These are phyloP conservation scores for Incumbomyces lentus DNA, from an alignment of 2,329 filamentous ascomycete species.

Conservation along the genomic window DNA sequence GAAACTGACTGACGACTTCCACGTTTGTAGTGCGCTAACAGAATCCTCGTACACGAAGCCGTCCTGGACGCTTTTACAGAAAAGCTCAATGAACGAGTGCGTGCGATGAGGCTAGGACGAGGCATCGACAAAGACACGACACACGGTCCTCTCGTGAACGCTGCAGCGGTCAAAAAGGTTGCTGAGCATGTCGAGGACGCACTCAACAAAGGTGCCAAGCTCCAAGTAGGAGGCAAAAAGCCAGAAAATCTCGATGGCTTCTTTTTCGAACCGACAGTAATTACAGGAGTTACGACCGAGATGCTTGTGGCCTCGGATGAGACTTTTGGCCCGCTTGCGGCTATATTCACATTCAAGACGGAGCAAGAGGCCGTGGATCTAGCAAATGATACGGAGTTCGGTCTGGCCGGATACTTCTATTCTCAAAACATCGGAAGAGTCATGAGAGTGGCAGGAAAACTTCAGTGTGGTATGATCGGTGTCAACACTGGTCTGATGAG, in stretches of 20 bases:
- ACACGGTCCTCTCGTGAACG: constrained; percentile 55
- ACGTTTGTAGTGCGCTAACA: too few species aligned
- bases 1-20: too few species aligned
- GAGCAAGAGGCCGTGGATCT: constrained; percentile 79
- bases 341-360: constrained; percentile 75
- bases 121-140: constrained; percentile 38
- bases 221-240: constrained; percentile 65
- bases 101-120: constrained; percentile 36
- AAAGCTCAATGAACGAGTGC: constrained; percentile 45
- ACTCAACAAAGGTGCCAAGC: constrained; percentile 61
- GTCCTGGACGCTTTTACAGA: constrained; percentile 45
- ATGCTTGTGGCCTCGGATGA: constrained; percentile 83
- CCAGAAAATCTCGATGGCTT: constrained; percentile 64
- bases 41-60: constrained; percentile 35
- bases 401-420: constrained; percentile 91
- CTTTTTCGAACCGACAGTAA: constrained; percentile 84
- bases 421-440: constrained; percentile 49
- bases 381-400: constrained; percentile 75
- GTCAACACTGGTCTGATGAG: constrained; percentile 42
- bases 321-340: constrained; percentile 91
- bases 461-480: constrained; percentile 42
- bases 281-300: constrained; percentile 72
- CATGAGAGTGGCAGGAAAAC: constrained; percentile 50
- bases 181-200: constrained; percentile 72
- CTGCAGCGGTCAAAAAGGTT: constrained; percentile 69